Base-by-base conservation (phyloP, 495 filamentous ascomycete species). In the Podospora appendiculata region DNA sequence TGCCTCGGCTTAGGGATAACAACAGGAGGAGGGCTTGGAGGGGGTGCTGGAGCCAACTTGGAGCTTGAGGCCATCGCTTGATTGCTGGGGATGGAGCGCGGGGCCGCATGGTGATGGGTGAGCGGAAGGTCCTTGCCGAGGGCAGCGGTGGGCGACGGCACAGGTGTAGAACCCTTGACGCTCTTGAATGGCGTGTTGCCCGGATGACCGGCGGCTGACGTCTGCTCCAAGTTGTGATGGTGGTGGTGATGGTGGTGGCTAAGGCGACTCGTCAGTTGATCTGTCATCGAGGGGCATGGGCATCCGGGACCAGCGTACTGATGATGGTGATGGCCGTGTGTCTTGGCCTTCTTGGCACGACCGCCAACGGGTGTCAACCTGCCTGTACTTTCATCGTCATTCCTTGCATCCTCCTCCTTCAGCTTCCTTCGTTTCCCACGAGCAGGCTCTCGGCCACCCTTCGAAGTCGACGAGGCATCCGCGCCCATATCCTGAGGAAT, bases 171-270 rank as follows among this genome's bases (percentile, higher is more conserved):
- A 34, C 70, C 65, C 53, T 77, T 69, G 44, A 75, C 54, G 47
- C 66, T 63, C 43, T 75, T 71, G 33, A 72, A 63, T 10, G 70
- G 64, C 8, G 68, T 60, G 50, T 58, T 66, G 8, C 62, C 59
- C 39, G 71, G 63, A 62, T 65, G 73, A 56, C 57, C 68, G 57
- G 69, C 69, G 46, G 71, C 68, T n/a, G 74, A 53, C 34, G 68
- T 61, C 49, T 86, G 83, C n/a, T 88, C 84, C 48, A 80, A 73
- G 41, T 75, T 75, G 58, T 87, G 86, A 55, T 87, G 82, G 43
- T 87, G 87, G 63, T 92, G 87, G 54, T 91, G 89, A 58, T 83
- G 80, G 50, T 83, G 80, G 56, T 89, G 83, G 65, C 81, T 83
- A 64, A 18, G 45, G 45, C 47, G 45, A 43, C 68, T 64, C 61